Conservation (phyloP, 2,329 filamentous ascomycete genomes). For the Cercospora zeae-maydis region DNA sequence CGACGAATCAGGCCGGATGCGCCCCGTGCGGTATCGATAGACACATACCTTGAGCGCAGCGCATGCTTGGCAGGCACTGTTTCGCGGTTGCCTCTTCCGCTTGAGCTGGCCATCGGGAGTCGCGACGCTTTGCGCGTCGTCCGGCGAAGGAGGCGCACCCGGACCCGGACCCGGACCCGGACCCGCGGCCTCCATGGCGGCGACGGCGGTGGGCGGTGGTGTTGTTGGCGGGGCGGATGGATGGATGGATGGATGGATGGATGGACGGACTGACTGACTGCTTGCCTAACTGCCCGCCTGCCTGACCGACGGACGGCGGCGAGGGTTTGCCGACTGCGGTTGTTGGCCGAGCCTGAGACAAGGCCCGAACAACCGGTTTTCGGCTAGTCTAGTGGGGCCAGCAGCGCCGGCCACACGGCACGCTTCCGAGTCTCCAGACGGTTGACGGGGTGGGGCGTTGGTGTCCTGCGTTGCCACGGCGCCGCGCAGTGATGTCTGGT, state of each 20-base stretch:
- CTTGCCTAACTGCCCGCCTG: background rate
- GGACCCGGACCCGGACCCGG: too few relatives aligned
- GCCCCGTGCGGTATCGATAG: background rate
- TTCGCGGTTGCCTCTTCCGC: slow-evolving; percentile 30
- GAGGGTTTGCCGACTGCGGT: background rate
- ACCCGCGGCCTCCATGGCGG: background rate
- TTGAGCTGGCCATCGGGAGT: slow-evolving; percentile 22
- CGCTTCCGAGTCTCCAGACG: too few relatives aligned
- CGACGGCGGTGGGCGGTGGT: background rate
- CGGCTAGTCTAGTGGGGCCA: background rate
- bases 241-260: too few relatives aligned
- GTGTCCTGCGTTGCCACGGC: too few relatives aligned
- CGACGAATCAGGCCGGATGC: slow-evolving; percentile 6
- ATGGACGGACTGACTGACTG: too few relatives aligned
- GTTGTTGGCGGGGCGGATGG: background rate
- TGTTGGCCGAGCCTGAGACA: background rate
- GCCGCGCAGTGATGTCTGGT: too few relatives aligned
- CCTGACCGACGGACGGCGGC: background rate
- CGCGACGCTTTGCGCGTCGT: slow-evolving; percentile 2
- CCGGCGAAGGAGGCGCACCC: background rate
- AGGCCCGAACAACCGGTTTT: background rate
- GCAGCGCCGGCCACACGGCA: background rate
- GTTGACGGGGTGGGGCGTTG: too few relatives aligned
- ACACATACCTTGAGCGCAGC: slow-evolving; percentile 28
- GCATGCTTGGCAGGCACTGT: slow-evolving; percentile 30